phyloP scores from a whole-genome alignment of 2,329 filamentous ascomycete genomes.

The Leptographium galeiforme region DNA sequence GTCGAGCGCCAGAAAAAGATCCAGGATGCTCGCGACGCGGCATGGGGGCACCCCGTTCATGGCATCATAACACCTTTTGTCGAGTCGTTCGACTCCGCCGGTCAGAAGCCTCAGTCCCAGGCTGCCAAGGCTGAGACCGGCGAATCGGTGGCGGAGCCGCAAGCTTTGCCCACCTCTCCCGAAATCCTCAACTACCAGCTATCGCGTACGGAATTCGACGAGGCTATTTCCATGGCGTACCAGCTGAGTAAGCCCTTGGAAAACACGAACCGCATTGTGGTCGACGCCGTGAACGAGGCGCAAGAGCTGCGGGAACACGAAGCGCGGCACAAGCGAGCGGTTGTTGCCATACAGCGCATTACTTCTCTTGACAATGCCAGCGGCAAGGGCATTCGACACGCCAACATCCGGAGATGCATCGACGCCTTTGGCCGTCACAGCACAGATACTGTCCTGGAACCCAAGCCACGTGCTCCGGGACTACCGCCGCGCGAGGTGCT shows the following conservation, averaged over 20 bases:
- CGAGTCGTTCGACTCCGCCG: constrained; percentile 61
- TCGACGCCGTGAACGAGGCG: constrained; percentile 28
- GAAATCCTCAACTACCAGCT: constrained; percentile 66
- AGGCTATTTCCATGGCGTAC: constrained; percentile 54
- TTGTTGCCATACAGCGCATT: constrained; percentile 68
- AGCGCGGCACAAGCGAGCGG: constrained; percentile 50
- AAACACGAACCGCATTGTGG: constrained; percentile 18
- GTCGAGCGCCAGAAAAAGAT: constrained; percentile 61
- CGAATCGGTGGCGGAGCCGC: constrained; percentile 24
- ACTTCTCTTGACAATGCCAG: constrained; percentile 63
- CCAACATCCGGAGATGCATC: constrained; percentile 75
- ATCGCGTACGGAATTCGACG: constrained; percentile 49
- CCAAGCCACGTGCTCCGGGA: constrained; percentile 39
- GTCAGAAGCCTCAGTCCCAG: constrained; percentile 28
- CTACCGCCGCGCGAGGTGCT: constrained; percentile 24
- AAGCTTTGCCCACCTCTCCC: constrained; percentile 30
- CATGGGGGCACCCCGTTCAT: constrained; percentile 64
- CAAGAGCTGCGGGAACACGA: constrained; percentile 30
- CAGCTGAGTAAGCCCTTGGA: constrained; percentile 47
- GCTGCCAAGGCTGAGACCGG: constrained; percentile 24
- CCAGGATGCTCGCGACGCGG: constrained; percentile 46
- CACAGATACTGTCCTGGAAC: constrained; percentile 59
- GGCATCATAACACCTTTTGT: constrained; percentile 73
- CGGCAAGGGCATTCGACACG: constrained; percentile 62
- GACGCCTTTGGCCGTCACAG: constrained; percentile 82